These are phyloP conservation scores for Pseudocercospora eumusae DNA, from an alignment of 2,329 filamentous ascomycete species.

Conservation along the genomic window DNA sequence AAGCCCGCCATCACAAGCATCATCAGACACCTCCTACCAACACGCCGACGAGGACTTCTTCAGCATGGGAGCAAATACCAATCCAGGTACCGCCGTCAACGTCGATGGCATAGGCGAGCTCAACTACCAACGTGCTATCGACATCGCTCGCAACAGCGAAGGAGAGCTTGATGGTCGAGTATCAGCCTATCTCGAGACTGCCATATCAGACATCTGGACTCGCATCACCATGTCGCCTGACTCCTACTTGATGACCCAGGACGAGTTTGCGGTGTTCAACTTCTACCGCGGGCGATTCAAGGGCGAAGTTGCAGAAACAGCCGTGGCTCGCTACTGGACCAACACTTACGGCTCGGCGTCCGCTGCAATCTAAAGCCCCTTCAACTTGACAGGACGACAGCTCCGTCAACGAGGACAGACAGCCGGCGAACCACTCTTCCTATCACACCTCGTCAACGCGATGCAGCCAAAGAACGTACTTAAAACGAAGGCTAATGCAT, in stretches of 20 bases:
- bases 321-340: slow-evolving; percentile 61
- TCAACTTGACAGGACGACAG: neutral
- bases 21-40: slow-evolving; percentile 23
- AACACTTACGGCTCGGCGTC: slow-evolving; percentile 33
- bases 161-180: slow-evolving; percentile 67
- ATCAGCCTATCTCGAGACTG: slow-evolving; percentile 64
- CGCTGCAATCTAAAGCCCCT: slow-evolving; percentile 11
- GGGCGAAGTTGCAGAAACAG: slow-evolving; percentile 54
- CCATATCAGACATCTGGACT: slow-evolving; percentile 65
- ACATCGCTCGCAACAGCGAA: slow-evolving; percentile 72
- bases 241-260: slow-evolving; percentile 70
- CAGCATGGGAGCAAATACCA: slow-evolving; percentile 47
- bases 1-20: slow-evolving; percentile 33
- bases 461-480: neutral
- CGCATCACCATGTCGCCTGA: slow-evolving; percentile 65
- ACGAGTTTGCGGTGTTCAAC: slow-evolving; percentile 87
- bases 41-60: slow-evolving; percentile 25
- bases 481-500: slow-evolving; percentile 17
- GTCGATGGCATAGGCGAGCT: slow-evolving; percentile 44
- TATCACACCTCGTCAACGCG: neutral
- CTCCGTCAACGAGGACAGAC: neutral
- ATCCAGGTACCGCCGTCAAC: slow-evolving; percentile 31
- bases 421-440: slow-evolving; percentile 7
- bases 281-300: slow-evolving; percentile 71
- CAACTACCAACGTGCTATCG: slow-evolving; percentile 67